Base-by-base conservation (phyloP, 805 yeast species). In the Kodamaea leandrae region DNA sequence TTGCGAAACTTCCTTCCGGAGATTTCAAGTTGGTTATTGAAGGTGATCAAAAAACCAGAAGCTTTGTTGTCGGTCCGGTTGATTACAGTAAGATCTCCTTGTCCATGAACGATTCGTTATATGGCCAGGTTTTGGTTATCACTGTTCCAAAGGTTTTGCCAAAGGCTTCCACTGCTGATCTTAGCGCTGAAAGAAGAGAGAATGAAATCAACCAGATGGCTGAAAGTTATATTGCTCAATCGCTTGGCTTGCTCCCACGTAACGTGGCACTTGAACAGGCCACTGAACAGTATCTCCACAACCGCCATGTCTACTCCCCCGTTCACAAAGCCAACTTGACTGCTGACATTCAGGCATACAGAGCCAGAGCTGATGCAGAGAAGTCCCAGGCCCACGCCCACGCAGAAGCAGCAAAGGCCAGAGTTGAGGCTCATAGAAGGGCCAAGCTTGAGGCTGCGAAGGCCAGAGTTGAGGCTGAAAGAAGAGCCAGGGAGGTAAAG, bases 111-210 rank as follows among this genome's bases (percentile, higher is more conserved):
- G 33, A 30, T 17, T 30, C 33, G 4, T 21, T 21, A 7, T 23
- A 30, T 9, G 41, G 36, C 15, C 32, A 32, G 18, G 27, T 33
- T 21, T 32, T 38, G 28, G 26, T 23, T 4, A 30, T 38, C 17
- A 15, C 18, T 4, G 36, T 38, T 30, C 41, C 41, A 17, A 30
- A 30, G 21, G 13, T n/a, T n/a, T n/a, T n/a, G n/a, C n/a, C n/a
- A n/a, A n/a, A n/a, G n/a, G n/a, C n/a, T n/a, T n/a, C n/a, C n/a
- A n/a, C n/a, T n/a, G n/a, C n/a, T n/a, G n/a, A n/a, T n/a, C n/a
- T n/a, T n/a, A n/a, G n/a, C n/a, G n/a, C n/a, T n/a, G n/a, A n/a
- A n/a, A n/a, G n/a, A n/a, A n/a, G n/a, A n/a, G n/a, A n/a, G n/a
- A n/a, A n/a, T n/a, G n/a, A n/a, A n/a, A n/a, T n/a, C n/a, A n/a